These are phyloP conservation scores for Fusarium burgessii DNA, from an alignment of 2,329 filamentous ascomycete species.

Conservation along the genomic window DNA sequence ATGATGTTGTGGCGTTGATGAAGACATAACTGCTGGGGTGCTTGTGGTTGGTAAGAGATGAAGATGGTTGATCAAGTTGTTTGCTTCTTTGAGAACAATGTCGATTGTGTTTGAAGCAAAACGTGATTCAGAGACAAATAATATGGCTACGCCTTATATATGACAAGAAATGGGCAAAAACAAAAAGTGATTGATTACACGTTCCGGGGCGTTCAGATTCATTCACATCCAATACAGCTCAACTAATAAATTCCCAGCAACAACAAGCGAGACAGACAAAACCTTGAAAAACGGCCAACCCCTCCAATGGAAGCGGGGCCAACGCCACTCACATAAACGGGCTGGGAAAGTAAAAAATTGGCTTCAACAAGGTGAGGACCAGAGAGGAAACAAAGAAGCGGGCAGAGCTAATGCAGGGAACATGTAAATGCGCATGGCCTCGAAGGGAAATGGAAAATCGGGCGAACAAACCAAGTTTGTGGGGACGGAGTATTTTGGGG, in stretches of 20 bases:
- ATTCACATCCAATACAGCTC: background rate
- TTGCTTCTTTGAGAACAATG: background rate
- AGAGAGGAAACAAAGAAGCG: background rate
- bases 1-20: conserved; percentile 52
- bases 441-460: conserved; percentile 24
- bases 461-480: conserved; percentile 12
- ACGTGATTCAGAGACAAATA: background rate
- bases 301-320: conserved; percentile 20
- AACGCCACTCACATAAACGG: conserved; percentile 15
- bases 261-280: background rate
- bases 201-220: conserved; percentile 4
- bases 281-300: conserved; percentile 7
- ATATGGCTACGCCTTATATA: background rate
- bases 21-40: conserved; percentile 25
- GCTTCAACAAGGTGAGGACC: too few species aligned
- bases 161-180: background rate
- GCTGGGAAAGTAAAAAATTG: background rate
- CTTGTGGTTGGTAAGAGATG: background rate
- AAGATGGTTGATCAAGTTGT: background rate
- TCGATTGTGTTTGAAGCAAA: background rate
- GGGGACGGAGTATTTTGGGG: background rate
- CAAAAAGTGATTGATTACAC: background rate
- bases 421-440: conserved; percentile 30
- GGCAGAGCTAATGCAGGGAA: conserved; percentile 23
- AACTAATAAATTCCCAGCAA: conserved; percentile 9